Evolutionary conservation across 192 early-diverging fungal species (phyloP), one percentile per base, ranked within the genome.

Genomic region (Coemansia furcata): DNA sequence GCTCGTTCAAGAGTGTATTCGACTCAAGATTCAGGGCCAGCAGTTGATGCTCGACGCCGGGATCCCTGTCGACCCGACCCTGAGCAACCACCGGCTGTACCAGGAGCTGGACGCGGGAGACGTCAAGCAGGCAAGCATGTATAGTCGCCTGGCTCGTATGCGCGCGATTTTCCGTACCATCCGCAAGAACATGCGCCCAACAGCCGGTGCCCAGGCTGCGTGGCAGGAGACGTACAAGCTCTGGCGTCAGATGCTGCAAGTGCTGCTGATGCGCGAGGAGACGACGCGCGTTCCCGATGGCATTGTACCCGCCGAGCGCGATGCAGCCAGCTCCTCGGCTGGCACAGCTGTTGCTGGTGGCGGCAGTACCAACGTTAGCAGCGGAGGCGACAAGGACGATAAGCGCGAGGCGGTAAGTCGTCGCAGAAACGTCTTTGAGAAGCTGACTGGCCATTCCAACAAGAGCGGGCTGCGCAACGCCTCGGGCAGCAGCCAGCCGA

Each of bases 61-160:
- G 15, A 87, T 85, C 54, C 68, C 73, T 9, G 72, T 87, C 12
- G 88, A 89, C 47, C 75, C 89, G n/a, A 85, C 88, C 54, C 74
- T 88, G 42, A 84, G 92, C 47, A 91, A 93, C 67, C 94, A 94
- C 92, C 92, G 95, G 2, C 84, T 95, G 38, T 91, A 94, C 67
- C 94, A 90, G 8, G 90, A 94, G 83, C 85, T 98, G 8, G 79
- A 95, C 29, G 85, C 90, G 26, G 78, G 93, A 30, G 94, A 94
- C 58, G 92, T 95, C 2, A 94, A 95, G 71, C 76, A 79, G 49
- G 81, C 77, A 1, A 77, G 77, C 7, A 60, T 79, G 54, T 83
- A 76, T 37, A 79, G 81, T 39, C 72, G 77, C 7, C 61, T 83
- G 21, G 81, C 81, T 1, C 81, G 79, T 50, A 78, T 78, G 77